Evolutionary conservation across 208 protist species (phyloP).

Genomic region (Eutreptiella sp.): DNA sequence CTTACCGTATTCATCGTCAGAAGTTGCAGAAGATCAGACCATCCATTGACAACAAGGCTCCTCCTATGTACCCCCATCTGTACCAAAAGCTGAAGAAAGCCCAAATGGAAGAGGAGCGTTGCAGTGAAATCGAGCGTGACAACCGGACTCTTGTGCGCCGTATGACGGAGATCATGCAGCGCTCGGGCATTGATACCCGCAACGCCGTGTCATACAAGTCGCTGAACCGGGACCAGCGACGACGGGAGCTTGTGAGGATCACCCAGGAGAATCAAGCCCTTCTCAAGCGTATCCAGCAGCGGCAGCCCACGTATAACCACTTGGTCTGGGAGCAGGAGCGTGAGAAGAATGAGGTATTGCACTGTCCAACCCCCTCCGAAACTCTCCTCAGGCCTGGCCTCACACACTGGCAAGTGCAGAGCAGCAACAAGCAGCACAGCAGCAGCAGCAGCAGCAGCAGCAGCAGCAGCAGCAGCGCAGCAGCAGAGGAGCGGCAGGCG

Average conservation of each 20-base stretch:
- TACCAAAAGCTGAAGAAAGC: slow-evolving; percentile 30
- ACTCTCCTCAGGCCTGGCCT: too few relatives aligned
- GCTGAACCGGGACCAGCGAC: slow-evolving; percentile 17
- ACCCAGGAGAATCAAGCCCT: slow-evolving; percentile 33
- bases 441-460: too few relatives aligned
- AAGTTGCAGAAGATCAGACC: slow-evolving; percentile 14
- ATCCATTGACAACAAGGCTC: slow-evolving; percentile 27
- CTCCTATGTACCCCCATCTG: slow-evolving; percentile 28
- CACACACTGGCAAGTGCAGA: too few relatives aligned
- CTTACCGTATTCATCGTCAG: slow-evolving; percentile 16
- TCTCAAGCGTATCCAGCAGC: slow-evolving; percentile 25
- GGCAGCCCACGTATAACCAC: slow-evolving; percentile 34
- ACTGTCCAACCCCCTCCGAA: too few relatives aligned
- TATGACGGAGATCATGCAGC: slow-evolving; percentile 37
- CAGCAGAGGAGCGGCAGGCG: too few relatives aligned
- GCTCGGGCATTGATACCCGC: slow-evolving; percentile 7
- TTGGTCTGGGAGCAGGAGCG: slow-evolving; percentile 24
- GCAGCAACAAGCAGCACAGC: too few relatives aligned
- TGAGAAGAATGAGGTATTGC: slow-evolving; percentile 8
- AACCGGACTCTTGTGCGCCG: slow-evolving; percentile 28
- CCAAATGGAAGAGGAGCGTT: slow-evolving; percentile 29
- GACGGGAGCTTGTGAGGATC: slow-evolving; percentile 28
- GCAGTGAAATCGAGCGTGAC: slow-evolving; percentile 23
- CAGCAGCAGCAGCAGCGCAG: too few relatives aligned
- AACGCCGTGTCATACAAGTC: neutral